Base-by-base conservation (phyloP, 257 asterid genomes). In the Thymus mandschuricus region DNA sequence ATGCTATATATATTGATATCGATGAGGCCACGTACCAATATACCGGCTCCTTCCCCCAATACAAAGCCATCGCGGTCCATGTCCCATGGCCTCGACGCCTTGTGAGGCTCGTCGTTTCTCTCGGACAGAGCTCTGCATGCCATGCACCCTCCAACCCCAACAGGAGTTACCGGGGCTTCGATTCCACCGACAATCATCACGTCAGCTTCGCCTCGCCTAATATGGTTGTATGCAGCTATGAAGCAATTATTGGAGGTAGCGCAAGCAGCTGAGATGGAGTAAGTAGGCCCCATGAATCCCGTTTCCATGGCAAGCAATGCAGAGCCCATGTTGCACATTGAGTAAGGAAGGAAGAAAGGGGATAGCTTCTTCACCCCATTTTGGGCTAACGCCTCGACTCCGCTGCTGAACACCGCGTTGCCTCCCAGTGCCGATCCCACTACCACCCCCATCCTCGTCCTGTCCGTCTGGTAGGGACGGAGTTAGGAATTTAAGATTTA, bases 221-320 rank as follows among this genome's bases (percentile, higher is more conserved):
- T 62, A 52, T 62, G 68, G 6, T 41, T 40, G 1, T 52, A 52
- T n/a, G 66, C 66, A 3, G 66, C 66, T 3, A 35, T 7, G 46
- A 61, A 61, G 49, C 66, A 41, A 8, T 62, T 13, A 62, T 41
- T 62, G 13, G 68, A 28, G 21, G 68, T 62, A 21, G 68, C 52
- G 41, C 68, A 62, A 40, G 68, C 68, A 40, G 68, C 68, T 8
- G 68, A 3, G 38, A 34, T 34, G 38, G 21, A 21, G 21, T 21
- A 21, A 21, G 21, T 21, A 21, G 21, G 21, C 21, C 21, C 21
- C 21, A 21, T 21, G 21, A 21, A 21, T 21, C 21, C 21, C 21
- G 21, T 21, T 21, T 21, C 21, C 21, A 21, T 21, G 21, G 21
- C 21, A 21, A 21, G 21, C 21, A 21, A 21, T 21, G 21, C 21